Base-by-base conservation (phyloP, 352 stramenopile genomes). In the Phytopythium mirpurense region DNA sequence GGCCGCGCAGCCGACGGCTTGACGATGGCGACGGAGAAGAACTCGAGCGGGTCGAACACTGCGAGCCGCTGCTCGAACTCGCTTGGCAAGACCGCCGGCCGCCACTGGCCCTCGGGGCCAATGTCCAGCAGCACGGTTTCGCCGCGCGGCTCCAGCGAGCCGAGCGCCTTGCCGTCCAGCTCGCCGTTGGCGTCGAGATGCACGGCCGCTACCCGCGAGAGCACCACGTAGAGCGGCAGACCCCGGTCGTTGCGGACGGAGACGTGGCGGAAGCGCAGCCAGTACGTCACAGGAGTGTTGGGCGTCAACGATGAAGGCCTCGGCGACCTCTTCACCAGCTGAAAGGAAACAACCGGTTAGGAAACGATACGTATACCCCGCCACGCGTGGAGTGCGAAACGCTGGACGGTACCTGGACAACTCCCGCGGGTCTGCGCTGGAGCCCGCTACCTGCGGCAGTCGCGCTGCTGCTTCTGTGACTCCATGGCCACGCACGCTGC, bases 31-130 rank as follows among this genome's bases (percentile, higher is more conserved):
- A 90, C 57, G 4, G 75, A 83, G 12, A 54, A 41, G 42, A 82
- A 86, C 29, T 47, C 59, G 6, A 84, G 57, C 15, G 74, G 67
- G 47, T 90, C 76, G 49, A 86, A 86, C 7, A 88, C 50, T 1
- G 60, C 34, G 21, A 90, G 32, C 48, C 78, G 57, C 46, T 90
- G 80, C 42, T 88, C 75, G 36, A 88, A 86, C 26, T 60, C 61
- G 3, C 40, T 27, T 0, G 66, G 57, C 29, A 88, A 38, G 19
- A 88, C 77, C 3, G 54, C 75, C 14, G 70, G 74, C 51, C 71
- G 72, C 66, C 76, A 86, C 37, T 88, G 78, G 1, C 80, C 80
- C 12, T 88, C 71, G 4, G 80, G 80, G 0, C 77, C 75, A 38
- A 68, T 44, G 42, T 87, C 80, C 15, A 90, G 60, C 40, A 78